Evolutionary conservation across 352 stramenopile genomes (phyloP).

Genomic region (Globisporangium viniferum): DNA sequence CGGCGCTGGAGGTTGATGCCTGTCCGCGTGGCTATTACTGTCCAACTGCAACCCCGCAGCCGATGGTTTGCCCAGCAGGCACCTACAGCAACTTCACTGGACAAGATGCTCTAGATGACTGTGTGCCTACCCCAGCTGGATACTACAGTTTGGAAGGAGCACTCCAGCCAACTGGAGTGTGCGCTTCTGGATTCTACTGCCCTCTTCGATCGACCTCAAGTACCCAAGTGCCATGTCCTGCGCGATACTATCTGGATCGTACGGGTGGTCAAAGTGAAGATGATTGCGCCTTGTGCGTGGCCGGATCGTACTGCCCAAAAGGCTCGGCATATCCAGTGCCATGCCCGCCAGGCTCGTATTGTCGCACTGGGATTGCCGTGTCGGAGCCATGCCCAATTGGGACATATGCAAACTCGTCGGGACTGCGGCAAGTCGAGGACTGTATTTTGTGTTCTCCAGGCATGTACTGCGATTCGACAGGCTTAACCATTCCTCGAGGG

Average conservation of each 20-base stretch:
- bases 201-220: constrained; percentile 56
- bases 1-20: constrained; percentile 59
- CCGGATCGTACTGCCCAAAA: constrained; percentile 63
- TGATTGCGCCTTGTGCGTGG: constrained; percentile 70
- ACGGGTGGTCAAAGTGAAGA: constrained; percentile 58
- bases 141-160: constrained; percentile 66
- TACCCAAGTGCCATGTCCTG: constrained; percentile 77
- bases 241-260: constrained; percentile 72
- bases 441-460: constrained; percentile 87
- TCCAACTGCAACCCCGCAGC: constrained; percentile 54
- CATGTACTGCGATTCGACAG: constrained; percentile 89
- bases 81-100: constrained; percentile 84
- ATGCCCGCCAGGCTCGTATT: constrained; percentile 87
- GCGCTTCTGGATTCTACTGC: constrained; percentile 84
- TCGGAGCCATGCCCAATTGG: constrained; percentile 88
- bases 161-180: constrained; percentile 53
- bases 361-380: constrained; percentile 66
- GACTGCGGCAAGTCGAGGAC: constrained; percentile 76
- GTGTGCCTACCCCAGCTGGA: constrained; percentile 65
- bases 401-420: constrained; percentile 82
- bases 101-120: constrained; percentile 70
- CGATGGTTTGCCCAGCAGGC: constrained; percentile 77
- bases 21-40: constrained; percentile 86
- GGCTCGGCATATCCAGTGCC: constrained; percentile 55
- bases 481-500: constrained; percentile 62